Evolutionary conservation across 2,329 filamentous ascomycete genomes (phyloP), one percentile per base, ranked within the genome.

Genomic region (Beauveria sp.): DNA sequence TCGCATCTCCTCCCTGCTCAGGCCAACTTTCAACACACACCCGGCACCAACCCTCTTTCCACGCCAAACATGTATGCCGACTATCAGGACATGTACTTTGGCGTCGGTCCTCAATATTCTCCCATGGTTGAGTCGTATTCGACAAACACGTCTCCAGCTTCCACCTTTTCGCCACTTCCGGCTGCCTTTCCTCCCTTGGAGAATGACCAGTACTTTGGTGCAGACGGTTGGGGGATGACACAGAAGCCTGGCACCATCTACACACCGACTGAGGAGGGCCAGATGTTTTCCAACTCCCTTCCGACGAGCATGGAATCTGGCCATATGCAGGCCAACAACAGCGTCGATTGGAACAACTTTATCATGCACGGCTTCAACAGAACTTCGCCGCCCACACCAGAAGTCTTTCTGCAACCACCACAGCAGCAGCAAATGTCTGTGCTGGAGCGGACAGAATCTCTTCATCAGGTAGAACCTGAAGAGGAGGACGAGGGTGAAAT

Each of bases 401-500:
- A 86, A 61, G 79, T 83, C 52, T 83, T 84, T 56, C 74, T 84
- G 2, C 77, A 79, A 5, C 73, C 76, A 10, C 75, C 76, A 3
- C 72, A 76, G 3, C 80, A 84, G 64, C 76, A 82, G 55, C 74
- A 79, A 16, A 69, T 71, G 22, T 70, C 79, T 10, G 70, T 79
- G 37, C 71, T 79, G 12, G 80, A 85, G 53, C 51, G 55, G 28
- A 5, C 16, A 22, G 81, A 83, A 61, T 70, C 73, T 6, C 77
- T 80, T 55, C 72, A 77, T 12, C 66, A 79, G 6, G 72, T 84
- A 26, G 79, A 81, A 37, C 79, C 84, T 44, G 70, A 75, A 12
- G 77, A 83, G 53, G 84, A 84, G 30, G 84, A 84, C 51, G 77
- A 82, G 16, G 87, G 85, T 43, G 89, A 92, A 68, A 87, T 91